phyloP scores from a whole-genome alignment of 108 stramenopile species.

The Cyclotella kingstonii region DNA sequence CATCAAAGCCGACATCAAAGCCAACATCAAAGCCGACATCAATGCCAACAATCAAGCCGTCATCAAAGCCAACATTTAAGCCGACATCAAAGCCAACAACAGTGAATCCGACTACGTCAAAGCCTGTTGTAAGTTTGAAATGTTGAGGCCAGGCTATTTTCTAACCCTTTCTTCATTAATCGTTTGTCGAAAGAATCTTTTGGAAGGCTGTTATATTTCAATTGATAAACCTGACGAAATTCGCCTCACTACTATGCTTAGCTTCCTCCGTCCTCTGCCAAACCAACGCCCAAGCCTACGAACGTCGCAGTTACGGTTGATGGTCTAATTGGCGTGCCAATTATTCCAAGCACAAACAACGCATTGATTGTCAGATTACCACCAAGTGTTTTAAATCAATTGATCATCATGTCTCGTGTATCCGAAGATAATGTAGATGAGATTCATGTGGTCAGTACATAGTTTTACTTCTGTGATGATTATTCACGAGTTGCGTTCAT shows the following conservation, averaged over 20 bases:
- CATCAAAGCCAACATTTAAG: not conserved
- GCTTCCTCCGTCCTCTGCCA: not conserved
- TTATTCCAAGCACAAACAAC: not conserved
- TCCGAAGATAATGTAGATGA: not conserved
- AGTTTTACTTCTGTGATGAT: too few relatives aligned
- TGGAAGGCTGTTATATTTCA: not conserved
- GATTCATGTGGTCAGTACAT: too few relatives aligned
- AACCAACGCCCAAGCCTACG: not conserved
- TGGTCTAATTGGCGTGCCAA: slow-evolving; percentile 10
- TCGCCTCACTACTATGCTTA: too few relatives aligned
- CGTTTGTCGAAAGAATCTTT: too few relatives aligned
- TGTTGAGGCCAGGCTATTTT: too few relatives aligned
- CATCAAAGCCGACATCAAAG: not conserved
- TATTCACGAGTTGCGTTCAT: too few relatives aligned
- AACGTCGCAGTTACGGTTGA: not conserved
- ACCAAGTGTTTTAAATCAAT: not conserved
- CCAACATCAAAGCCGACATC: not conserved
- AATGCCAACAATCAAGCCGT: not conserved
- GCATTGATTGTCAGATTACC: slow-evolving; percentile 2
- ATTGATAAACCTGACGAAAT: not conserved
- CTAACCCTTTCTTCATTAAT: too few relatives aligned
- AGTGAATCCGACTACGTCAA: not conserved
- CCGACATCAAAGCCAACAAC: not conserved
- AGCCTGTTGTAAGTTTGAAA: too few relatives aligned
- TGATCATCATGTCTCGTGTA: slow-evolving; percentile 17